A percentile compares a stretch with the other conserved stretches of the same genome.
These are phyloP conservation scores for Pythium coloratum DNA, from an alignment of 352 stramenopile species.

Conservation along the genomic window DNA sequence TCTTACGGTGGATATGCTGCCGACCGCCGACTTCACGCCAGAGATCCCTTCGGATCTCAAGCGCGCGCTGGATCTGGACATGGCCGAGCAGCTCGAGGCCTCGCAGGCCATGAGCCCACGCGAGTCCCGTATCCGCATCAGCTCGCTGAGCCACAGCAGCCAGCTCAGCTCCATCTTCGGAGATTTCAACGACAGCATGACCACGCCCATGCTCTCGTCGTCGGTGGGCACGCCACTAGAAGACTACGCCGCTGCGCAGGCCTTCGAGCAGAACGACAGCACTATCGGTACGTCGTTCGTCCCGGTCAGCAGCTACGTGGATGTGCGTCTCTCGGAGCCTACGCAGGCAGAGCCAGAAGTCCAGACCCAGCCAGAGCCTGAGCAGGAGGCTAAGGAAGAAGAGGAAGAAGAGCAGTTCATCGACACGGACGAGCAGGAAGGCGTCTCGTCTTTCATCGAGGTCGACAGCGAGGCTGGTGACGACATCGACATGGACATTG, in stretches of 20 bases:
- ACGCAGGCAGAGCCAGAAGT: background rate
- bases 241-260: slow-evolving; percentile 4
- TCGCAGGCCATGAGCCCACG: slow-evolving; percentile 2
- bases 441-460: slow-evolving; percentile 36
- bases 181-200: slow-evolving; percentile 15
- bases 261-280: slow-evolving; percentile 6
- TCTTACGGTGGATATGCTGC: slow-evolving; percentile 49
- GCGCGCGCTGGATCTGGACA: slow-evolving; percentile 9
- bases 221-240: slow-evolving; percentile 21
- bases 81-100: background rate
- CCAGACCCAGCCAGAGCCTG: slow-evolving; percentile 6
- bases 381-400: background rate
- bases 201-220: slow-evolving; percentile 22
- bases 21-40: slow-evolving; percentile 40
- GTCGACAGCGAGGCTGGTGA: slow-evolving; percentile 28
- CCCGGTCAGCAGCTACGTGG: slow-evolving; percentile 9
- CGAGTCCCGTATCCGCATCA: slow-evolving; percentile 23
- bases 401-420: slow-evolving; percentile 29
- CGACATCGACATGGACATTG: slow-evolving; percentile 40
- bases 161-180: slow-evolving; percentile 17
- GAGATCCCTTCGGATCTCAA: slow-evolving; percentile 31
- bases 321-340: slow-evolving; percentile 9
- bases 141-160: slow-evolving; percentile 7
- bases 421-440: slow-evolving; percentile 31
- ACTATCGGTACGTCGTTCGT: background rate